A percentile compares a stretch with the other conserved stretches of the same genome.
Evolutionary conservation across 192 early-diverging fungal species (phyloP).

Genomic region (Coemansia sp.): DNA sequence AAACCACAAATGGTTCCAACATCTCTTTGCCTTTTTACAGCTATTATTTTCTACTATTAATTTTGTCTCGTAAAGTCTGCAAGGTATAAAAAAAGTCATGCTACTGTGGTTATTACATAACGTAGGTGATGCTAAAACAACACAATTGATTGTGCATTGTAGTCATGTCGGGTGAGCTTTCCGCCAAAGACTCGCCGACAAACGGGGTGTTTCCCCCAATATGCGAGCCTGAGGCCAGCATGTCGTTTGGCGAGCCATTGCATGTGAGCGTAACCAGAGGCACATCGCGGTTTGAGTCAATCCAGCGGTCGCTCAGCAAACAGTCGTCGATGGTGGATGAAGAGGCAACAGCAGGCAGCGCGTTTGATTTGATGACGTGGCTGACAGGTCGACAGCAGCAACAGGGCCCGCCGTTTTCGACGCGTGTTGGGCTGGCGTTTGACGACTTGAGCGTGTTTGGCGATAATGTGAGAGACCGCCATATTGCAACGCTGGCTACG

Average conservation of each 20-base stretch:
- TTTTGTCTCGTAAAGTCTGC: no score
- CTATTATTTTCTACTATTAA: no score
- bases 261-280: constrained; percentile 41
- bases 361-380: constrained; percentile 27
- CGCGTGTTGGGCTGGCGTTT: constrained; percentile 45
- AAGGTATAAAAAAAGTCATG: no score
- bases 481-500: constrained; percentile 46
- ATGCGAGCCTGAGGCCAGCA: constrained; percentile 5
- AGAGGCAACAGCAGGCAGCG: constrained; percentile 2
- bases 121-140: no score
- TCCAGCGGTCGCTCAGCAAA: constrained; percentile 29
- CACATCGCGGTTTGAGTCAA: constrained; percentile 31
- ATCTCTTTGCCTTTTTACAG: no score
- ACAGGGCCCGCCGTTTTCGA: constrained; percentile 41
- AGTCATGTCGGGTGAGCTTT: not conserved
- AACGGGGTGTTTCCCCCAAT: constrained; percentile 3
- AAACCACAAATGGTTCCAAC: no score
- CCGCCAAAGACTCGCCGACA: constrained; percentile 5
- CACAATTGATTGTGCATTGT: no score
- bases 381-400: constrained; percentile 16
- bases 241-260: constrained; percentile 49
- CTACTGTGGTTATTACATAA: no score
- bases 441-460: constrained; percentile 43
- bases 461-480: constrained; percentile 28
- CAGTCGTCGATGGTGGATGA: constrained; percentile 12